A percentile compares a stretch with the other conserved stretches of the same genome.
Evolutionary conservation across 1,284 basidiomycete species (phyloP).

Genomic region (Trichosporon asahii): DNA sequence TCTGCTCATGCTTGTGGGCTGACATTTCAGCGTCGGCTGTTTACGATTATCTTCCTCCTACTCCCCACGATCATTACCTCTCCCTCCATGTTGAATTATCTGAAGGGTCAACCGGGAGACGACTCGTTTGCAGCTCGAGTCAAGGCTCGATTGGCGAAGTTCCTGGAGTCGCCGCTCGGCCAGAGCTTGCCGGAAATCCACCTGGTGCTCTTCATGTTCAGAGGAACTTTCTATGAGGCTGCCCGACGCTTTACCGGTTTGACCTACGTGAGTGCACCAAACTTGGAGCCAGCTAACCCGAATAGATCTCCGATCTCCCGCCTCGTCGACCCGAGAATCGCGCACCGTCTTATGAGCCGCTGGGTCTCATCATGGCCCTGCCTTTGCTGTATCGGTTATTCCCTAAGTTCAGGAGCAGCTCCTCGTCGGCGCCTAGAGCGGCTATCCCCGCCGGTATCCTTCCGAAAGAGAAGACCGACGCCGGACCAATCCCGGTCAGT

Average conservation of each 20-base stretch:
- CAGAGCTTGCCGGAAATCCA: slow-evolving; percentile 62
- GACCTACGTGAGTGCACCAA: slow-evolving; percentile 61
- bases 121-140: slow-evolving; percentile 13
- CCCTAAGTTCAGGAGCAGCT: slow-evolving; percentile 17
- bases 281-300: neutral
- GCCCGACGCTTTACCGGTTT: slow-evolving; percentile 68
- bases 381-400: slow-evolving; percentile 63
- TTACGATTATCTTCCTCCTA: slow-evolving; percentile 61
- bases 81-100: slow-evolving; percentile 51
- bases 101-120: slow-evolving; percentile 31
- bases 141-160: slow-evolving; percentile 23
- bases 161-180: slow-evolving; percentile 39
- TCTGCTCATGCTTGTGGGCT: neutral
- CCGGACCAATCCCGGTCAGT: slow-evolving; percentile 19
- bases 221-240: slow-evolving; percentile 73
- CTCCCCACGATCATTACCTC: slow-evolving; percentile 61
- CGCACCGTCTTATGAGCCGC: slow-evolving; percentile 76
- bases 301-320: slow-evolving; percentile 64
- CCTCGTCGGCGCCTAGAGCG: neutral
- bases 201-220: slow-evolving; percentile 74
- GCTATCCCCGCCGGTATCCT: slow-evolving; percentile 5
- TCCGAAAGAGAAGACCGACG: slow-evolving; percentile 12
- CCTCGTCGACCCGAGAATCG: slow-evolving; percentile 65
- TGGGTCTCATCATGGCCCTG: slow-evolving; percentile 70
- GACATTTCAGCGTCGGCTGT: slow-evolving; percentile 52